These are phyloP conservation scores for Stachybotrys echinatus DNA, from an alignment of 2,329 filamentous ascomycete species.

Conservation along the genomic window DNA sequence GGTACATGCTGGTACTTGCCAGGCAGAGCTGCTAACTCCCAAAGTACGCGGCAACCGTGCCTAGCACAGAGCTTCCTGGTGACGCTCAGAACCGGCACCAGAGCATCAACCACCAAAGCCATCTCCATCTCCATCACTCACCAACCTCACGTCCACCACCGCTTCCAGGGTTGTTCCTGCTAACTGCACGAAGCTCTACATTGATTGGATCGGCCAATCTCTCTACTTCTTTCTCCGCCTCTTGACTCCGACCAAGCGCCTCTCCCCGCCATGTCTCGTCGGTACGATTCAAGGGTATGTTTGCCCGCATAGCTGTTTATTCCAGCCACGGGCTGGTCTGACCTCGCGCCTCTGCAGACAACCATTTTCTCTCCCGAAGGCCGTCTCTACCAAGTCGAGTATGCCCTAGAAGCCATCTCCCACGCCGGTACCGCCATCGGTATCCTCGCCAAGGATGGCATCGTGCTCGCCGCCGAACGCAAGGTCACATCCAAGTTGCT, in stretches of 20 bases:
- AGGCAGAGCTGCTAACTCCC: neutral
- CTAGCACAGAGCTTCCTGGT: neutral
- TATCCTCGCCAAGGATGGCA: constrained; percentile 95
- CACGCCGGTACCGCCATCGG: constrained; percentile 96
- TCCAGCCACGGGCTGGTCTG: neutral
- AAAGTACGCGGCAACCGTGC: neutral
- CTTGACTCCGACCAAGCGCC: neutral
- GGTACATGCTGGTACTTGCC: neutral
- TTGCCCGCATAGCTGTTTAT: constrained; percentile 11
- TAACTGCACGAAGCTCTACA: neutral
- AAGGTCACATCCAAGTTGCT: constrained; percentile 99
- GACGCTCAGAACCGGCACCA: neutral
- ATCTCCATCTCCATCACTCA: neutral
- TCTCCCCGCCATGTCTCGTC: constrained; percentile 71
- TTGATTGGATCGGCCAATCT: neutral
- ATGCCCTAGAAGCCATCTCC: constrained; percentile 97
- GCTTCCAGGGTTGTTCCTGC: neutral
- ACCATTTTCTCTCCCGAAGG: constrained; percentile 99
- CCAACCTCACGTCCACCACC: neutral
- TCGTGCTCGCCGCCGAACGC: constrained; percentile 93
- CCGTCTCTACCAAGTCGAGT: constrained; percentile 98
- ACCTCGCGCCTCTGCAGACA: constrained; percentile 53
- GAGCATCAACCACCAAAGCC: neutral
- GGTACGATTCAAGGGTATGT: constrained; percentile 93
- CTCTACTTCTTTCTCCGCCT: neutral